Base-by-base conservation (phyloP, 129 eudicot genomes). In the Flaveria trinervia region DNA sequence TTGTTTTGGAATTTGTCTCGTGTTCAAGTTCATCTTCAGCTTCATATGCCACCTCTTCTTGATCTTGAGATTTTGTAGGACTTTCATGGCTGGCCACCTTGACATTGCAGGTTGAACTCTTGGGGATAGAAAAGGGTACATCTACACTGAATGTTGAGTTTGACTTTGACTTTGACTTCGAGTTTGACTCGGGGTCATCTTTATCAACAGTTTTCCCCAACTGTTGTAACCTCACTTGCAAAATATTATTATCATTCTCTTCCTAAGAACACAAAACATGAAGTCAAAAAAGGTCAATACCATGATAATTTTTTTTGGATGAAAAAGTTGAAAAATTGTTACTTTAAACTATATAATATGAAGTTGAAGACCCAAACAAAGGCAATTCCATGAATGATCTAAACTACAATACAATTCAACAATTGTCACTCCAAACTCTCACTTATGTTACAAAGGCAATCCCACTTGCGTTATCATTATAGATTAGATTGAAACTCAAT, bases 1-100 rank as follows among this genome's bases (percentile, higher is more conserved):
- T 81, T 18, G 41, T 73, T 72, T 84, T 84, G 44, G 85, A 86
- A 74, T 66, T 15, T 33, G 78, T 82, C 64, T 84, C 80, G 39
- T 72, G 85, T 54, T 90, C 92, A 13, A 78, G 83, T 69, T 90
- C 98, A 39, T 88, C 96, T 85, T 86, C 98, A 45, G 84, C 96
- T 85, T 84, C 89, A 73, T 88, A 92, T 71, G 69, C 46, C 2
- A 30, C 69, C 22, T 64, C 69, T 64, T 64, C 45, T 51, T 69
- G 82, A 13, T 69, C 60, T 55, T 68, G 84, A 28, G 80, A 14
- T 80, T 74, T 66, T 55, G 75, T 72, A 18, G 89, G 91, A 60
- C 84, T 86, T 41, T 85, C 92, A 77, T 80, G 85, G 78, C 78
- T 86, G 80, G 82, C 73, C 18, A 88, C 88, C 84, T 93, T 85